Evolutionary conservation across 306 rosid species (phyloP).

Genomic region (Vigna trinervia): DNA sequence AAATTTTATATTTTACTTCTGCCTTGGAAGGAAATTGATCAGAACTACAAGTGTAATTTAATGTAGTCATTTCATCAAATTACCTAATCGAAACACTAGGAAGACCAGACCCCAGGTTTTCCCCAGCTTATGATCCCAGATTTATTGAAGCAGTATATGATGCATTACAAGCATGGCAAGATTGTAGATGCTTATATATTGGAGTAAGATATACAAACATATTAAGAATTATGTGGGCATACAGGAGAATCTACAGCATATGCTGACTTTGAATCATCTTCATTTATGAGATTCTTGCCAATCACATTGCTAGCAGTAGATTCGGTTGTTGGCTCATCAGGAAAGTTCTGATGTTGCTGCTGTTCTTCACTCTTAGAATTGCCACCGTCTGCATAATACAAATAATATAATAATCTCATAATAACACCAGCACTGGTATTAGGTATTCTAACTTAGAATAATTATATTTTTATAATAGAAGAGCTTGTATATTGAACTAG

Average conservation of each 20-base stretch:
- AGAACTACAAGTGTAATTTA: constrained; percentile 5
- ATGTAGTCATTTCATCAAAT: constrained; percentile 3
- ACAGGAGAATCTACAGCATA: constrained; percentile 72
- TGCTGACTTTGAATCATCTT: constrained; percentile 83
- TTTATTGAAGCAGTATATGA: neutral
- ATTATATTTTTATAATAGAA: constrained; percentile 21
- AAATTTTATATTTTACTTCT: neutral
- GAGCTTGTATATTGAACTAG: constrained; percentile 3
- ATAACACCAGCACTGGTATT: constrained; percentile 29
- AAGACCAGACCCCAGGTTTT: neutral
- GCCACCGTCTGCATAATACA: constrained; percentile 68
- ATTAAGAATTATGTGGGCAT: constrained; percentile 44
- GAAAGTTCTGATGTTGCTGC: constrained; percentile 69
- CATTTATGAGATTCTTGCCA: constrained; percentile 75
- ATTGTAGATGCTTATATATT: neutral
- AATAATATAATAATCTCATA: constrained; percentile 18
- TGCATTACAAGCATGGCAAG: neutral
- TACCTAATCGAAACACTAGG: constrained; percentile 24
- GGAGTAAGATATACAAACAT: constrained; percentile 15
- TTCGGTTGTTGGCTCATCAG: constrained; percentile 71
- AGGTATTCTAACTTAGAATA: neutral
- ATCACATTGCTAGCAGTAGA: constrained; percentile 65
- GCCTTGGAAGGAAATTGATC: neutral
- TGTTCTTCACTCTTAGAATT: constrained; percentile 74
- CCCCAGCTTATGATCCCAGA: constrained; percentile 15